These are phyloP conservation scores for Talaromyces sp. DNA, from an alignment of 2,329 filamentous ascomycete species.

Conservation along the genomic window DNA sequence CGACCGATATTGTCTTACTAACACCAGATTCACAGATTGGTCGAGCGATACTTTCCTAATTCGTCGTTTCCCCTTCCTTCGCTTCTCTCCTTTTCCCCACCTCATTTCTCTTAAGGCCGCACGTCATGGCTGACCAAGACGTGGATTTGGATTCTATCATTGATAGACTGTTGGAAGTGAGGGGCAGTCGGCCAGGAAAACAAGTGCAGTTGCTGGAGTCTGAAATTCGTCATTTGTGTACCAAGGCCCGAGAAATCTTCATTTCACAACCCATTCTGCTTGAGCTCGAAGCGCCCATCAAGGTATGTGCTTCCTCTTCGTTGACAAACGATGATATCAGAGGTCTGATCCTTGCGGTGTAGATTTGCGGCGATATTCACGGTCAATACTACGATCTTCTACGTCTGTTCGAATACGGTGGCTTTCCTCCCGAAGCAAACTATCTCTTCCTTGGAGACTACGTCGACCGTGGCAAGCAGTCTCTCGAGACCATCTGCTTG, in stretches of 20 bases:
- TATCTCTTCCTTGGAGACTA: constrained; percentile 99
- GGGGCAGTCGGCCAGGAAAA: constrained; percentile 95
- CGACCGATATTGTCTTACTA: neutral
- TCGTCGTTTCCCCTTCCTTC: constrained; percentile 18
- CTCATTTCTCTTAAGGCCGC: constrained; percentile 17
- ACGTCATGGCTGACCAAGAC: constrained; percentile 70
- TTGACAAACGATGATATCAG: neutral
- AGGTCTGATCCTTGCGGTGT: constrained; percentile 10
- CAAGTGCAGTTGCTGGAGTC: constrained; percentile 95
- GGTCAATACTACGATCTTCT: constrained; percentile 98
- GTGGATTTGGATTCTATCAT: constrained; percentile 99
- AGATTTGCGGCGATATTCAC: constrained; percentile 99
- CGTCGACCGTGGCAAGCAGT: constrained; percentile 98
- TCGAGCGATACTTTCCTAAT: neutral
- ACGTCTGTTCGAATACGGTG: constrained; percentile 95
- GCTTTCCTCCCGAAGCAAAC: constrained; percentile 97
- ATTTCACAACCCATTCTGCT: constrained; percentile 98
- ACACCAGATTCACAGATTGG: neutral
- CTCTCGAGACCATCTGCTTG: constrained; percentile 95
- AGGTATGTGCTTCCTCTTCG: constrained; percentile 58
- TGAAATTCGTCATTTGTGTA: constrained; percentile 95
- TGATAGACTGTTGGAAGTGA: constrained; percentile 93
- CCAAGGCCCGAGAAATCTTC: constrained; percentile 98
- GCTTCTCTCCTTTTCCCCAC: constrained; percentile 20
- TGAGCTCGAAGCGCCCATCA: constrained; percentile 96